Percentiles rank a stretch among this genome's conserved stretches.
phyloP scores from a whole-genome alignment of 495 filamentous ascomycete species.

The Tuber calosporum region DNA sequence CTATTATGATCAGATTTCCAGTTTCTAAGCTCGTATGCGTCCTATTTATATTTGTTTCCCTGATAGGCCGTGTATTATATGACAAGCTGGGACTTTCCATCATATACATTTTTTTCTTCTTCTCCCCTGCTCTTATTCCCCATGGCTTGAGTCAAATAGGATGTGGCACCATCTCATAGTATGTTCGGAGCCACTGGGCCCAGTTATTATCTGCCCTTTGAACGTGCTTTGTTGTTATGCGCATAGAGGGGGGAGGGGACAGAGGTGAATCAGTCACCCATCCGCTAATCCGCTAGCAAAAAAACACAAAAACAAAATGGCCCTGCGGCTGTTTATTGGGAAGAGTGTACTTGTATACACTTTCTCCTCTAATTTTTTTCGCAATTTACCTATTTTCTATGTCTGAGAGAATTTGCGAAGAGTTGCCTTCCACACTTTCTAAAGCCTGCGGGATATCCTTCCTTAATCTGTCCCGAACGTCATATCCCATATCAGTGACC shows the following conservation, averaged over 20 bases:
- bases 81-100: neutral
- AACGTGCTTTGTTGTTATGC: neutral
- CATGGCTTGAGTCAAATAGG: neutral
- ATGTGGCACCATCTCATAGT: neutral
- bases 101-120: neutral
- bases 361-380: neutral
- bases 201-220: neutral
- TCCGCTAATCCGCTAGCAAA: neutral
- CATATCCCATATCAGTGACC: neutral
- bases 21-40: neutral
- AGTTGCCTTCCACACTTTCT: neutral
- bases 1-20: neutral
- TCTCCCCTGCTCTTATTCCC: neutral
- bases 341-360: neutral
- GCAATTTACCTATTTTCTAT: neutral
- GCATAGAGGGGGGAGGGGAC: neutral
- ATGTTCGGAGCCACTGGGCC: neutral
- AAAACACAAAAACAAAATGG: neutral
- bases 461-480: neutral
- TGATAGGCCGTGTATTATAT: neutral
- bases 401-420: neutral
- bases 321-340: neutral
- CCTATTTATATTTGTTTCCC: neutral
- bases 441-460: neutral
- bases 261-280: neutral